Evolutionary conservation across 192 early-diverging fungal species (phyloP).

Genomic region (Gamsiella multidivaricata): DNA sequence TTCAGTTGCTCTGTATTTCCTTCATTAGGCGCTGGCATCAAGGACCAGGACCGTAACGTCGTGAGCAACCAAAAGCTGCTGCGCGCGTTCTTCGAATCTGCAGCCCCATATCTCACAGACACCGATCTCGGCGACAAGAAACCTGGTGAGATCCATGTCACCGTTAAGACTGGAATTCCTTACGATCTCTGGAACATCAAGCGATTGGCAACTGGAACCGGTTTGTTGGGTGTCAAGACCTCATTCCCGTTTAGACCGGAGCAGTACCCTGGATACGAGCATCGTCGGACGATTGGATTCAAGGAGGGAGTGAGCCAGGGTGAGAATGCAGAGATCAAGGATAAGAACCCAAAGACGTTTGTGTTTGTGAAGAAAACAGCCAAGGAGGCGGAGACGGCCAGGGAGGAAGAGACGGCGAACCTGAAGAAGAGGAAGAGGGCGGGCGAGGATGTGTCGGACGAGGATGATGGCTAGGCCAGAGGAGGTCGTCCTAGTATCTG

Average conservation of each 20-base stretch:
- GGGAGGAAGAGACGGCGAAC: slow-evolving; percentile 36
- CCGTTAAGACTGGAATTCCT: slow-evolving; percentile 86
- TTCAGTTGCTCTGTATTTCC: neutral
- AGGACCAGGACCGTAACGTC: slow-evolving; percentile 91
- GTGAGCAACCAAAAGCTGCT: slow-evolving; percentile 80
- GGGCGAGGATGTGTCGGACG: slow-evolving; percentile 50
- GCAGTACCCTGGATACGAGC: slow-evolving; percentile 87
- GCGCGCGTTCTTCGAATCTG: slow-evolving; percentile 70
- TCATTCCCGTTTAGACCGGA: slow-evolving; percentile 73
- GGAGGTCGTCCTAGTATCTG: neutral
- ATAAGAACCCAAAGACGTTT: slow-evolving; percentile 74
- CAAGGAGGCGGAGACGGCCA: slow-evolving; percentile 57
- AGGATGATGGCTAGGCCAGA: slow-evolving; percentile 49
- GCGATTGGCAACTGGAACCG: slow-evolving; percentile 75
- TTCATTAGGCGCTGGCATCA: slow-evolving; percentile 80
- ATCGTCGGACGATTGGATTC: slow-evolving; percentile 96
- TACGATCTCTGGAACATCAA: slow-evolving; percentile 92
- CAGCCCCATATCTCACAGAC: slow-evolving; percentile 62
- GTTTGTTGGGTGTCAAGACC: slow-evolving; percentile 62
- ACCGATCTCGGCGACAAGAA: slow-evolving; percentile 43
- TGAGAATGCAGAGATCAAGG: slow-evolving; percentile 83
- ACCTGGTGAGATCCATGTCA: slow-evolving; percentile 80
- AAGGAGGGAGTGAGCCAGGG: slow-evolving; percentile 79
- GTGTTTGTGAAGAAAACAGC: slow-evolving; percentile 71
- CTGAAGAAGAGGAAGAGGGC: slow-evolving; percentile 50